Base-by-base conservation (phyloP, 768 basidiomycete species). In the Lactarius hengduanensis region DNA sequence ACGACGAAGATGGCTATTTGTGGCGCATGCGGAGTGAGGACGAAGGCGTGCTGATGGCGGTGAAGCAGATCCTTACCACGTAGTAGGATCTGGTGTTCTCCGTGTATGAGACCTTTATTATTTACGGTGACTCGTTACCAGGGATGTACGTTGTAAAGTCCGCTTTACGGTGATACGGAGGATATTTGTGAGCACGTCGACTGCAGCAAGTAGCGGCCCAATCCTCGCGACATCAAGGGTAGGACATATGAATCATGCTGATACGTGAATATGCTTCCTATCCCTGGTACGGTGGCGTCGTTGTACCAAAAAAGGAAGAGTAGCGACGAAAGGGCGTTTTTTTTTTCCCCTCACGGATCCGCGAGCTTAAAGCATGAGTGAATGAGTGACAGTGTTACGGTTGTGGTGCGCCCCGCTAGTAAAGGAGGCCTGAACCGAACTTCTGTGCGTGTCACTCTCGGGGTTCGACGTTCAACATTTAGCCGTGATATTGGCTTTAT, bases 21-120 rank as follows among this genome's bases (percentile, higher is more conserved):
- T 92, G 90, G 89, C 82, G 86, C 58, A 61, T 91, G 66, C 85
- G 88, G 34, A 83, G 85, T 71, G 78, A 76, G 13, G 81, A 86
- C 60, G 72, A 70, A 18, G 75, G 71, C 18, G 68, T 89, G 67
- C 74, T 82, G 63, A 76, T 69, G 30, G 69, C 76, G 26, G 78
- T 89, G 62, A 84, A 83, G 75, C 74, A 74, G 45, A 58, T 79
- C 65, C 73, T 87, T 63, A 69, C 71, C 6, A 72, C 72, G 22
- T 72, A 69, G 43, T 69, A 2, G 40, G 56, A 10, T 26, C 50
- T 16, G 50, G 50, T 15, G 50, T 28, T 53, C 50, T 53, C 22
- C 22, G 11, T 50, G 47, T 47, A 47, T 50, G 22, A 47, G 22
- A n/a, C 45, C n/a, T 22, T n/a, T 4, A n/a, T 45, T 22, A n/a